A percentile compares a stretch with the other conserved stretches of the same genome.
Conservation (phyloP, 2,329 filamentous ascomycete species). For the Lasiodiplodia sp. region DNA sequence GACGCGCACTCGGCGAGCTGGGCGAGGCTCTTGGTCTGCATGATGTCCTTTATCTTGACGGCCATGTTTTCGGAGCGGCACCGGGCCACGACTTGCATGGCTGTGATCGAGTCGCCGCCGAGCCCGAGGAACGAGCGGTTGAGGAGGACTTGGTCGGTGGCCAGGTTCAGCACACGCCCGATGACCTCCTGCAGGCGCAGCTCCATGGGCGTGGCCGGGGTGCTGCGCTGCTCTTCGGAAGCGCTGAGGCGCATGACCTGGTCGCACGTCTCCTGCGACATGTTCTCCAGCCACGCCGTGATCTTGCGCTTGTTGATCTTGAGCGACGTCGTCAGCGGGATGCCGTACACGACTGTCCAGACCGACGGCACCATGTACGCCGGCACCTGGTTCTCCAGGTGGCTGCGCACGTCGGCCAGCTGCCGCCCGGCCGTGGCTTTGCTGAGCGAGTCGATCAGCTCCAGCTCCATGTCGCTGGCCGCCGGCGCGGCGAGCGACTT, state of each 20-base stretch:
- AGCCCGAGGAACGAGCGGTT: constrained; percentile 51
- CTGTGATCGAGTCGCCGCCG: constrained; percentile 47
- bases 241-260: constrained; percentile 40
- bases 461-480: constrained; percentile 12
- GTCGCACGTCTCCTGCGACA: constrained; percentile 26
- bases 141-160: constrained; percentile 36
- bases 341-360: constrained; percentile 46
- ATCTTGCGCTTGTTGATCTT: constrained; percentile 41
- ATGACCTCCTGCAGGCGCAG: constrained; percentile 37
- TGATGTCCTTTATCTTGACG: constrained; percentile 28
- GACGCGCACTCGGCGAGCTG: constrained; percentile 13
- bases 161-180: constrained; percentile 29
- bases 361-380: constrained; percentile 50
- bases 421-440: constrained; percentile 37
- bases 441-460: constrained; percentile 14
- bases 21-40: constrained; percentile 15
- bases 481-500: constrained; percentile 1
- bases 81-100: constrained; percentile 5
- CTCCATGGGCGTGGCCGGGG: constrained; percentile 4
- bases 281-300: constrained; percentile 14
- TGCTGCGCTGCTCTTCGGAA: constrained; percentile 41
- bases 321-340: constrained; percentile 47
- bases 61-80: constrained; percentile 24
- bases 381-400: constrained; percentile 38
- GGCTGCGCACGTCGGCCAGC: constrained; percentile 11